Percentiles rank a stretch among this genome's conserved stretches.
Conservation (phyloP, 108 stramenopile genomes). For the Nitzschia sp. region DNA sequence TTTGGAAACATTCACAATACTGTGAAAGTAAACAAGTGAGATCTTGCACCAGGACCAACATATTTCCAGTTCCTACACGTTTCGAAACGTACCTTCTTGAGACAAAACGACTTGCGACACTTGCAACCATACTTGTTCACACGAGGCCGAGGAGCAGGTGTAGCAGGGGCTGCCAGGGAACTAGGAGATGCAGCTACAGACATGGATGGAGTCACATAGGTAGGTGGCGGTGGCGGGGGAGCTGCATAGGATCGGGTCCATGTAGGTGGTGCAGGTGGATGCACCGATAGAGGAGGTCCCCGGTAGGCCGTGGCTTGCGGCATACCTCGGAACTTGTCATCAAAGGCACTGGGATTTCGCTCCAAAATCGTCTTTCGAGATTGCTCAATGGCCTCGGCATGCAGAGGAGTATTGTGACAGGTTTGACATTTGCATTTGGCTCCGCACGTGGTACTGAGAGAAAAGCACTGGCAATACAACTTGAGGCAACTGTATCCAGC, state of each 20-base stretch:
- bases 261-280: conserved; percentile 19
- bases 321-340: conserved; percentile 56
- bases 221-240: background rate
- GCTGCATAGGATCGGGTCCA: conserved; percentile 1
- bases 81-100: conserved; percentile 69
- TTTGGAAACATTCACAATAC: conserved; percentile 91
- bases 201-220: conserved; percentile 6
- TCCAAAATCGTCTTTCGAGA: conserved; percentile 57
- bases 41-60: background rate
- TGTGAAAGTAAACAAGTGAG: conserved; percentile 2
- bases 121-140: conserved; percentile 82
- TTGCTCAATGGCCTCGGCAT: conserved; percentile 48
- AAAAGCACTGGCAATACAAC: conserved; percentile 89
- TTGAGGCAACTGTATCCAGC: conserved; percentile 67
- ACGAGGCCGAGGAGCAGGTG: conserved; percentile 7
- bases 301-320: conserved; percentile 12
- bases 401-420: conserved; percentile 65
- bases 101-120: conserved; percentile 87
- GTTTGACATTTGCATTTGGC: conserved; percentile 65
- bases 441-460: conserved; percentile 60
- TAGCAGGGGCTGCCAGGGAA: background rate
- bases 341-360: conserved; percentile 75
- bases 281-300: conserved; percentile 1
- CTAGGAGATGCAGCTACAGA: background rate
- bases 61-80: background rate